Base-by-base conservation (phyloP, 1,139 yeast species). In the Groenewaldozyma auringiensis region DNA sequence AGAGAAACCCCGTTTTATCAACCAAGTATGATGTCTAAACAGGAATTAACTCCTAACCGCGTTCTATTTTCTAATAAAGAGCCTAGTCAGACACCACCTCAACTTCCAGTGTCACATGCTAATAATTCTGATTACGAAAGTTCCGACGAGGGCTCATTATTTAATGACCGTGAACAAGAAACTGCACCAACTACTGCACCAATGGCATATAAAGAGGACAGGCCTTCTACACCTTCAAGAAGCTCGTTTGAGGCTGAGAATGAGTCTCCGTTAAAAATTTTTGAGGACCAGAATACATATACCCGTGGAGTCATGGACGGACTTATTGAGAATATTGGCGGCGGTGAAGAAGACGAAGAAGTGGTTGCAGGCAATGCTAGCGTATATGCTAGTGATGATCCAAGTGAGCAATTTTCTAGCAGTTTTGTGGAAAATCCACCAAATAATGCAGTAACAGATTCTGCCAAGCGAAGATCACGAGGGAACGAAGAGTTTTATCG, bases 241-340 rank as follows among this genome's bases (percentile, higher is more conserved):
- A 25, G 29, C 29, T 25, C 29, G 9, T 11, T 8, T 11, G 9
- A 25, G 11, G 29, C 6, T 8, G 29, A 25, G 11, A 6, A 25
- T 17, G 41, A n/a, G 37, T 42, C n/a, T 22, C 36, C 17, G 34
- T 32, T n/a, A 27, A 21, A 2, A 44, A 37, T 35, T 14, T 21
- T 21, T 25, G 21, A 37, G 43, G 21, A 29, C 18, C 21, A 40
- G 33, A 25, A n/a, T 16, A 22, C 31, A 18, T 34, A 29, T 22
- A 37, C 29, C 29, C 29, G 29, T 6, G 29, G 29, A 25, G 29
- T 25, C 11, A 25, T 25, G 29, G 11, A 25, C 11, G 29, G 29
- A 25, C 11, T 25, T 25, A 25, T 25, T 8, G 9, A 25, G 29
- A 25, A 25, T 25, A 25, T 25, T 11, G 29, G 9, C 11, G 29